phyloP scores from a whole-genome alignment of 2,329 filamentous ascomycete species.

The Incumbomyces delicatus region DNA sequence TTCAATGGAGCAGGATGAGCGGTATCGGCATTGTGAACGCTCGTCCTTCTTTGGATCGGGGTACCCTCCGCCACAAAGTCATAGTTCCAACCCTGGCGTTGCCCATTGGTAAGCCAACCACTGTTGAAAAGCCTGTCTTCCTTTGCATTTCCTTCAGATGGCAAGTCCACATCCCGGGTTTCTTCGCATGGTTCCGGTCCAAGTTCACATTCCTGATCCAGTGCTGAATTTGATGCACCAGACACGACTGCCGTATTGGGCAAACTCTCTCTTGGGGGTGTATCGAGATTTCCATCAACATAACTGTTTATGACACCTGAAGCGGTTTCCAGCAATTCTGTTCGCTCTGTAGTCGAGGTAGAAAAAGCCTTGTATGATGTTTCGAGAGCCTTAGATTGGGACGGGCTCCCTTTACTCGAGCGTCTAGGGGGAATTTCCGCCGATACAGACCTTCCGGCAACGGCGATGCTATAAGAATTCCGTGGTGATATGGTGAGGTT shows the following conservation, averaged over 20 bases:
- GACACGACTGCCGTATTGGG: neutral
- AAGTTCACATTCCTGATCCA: neutral
- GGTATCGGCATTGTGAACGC: neutral
- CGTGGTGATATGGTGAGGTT: constrained; percentile 4
- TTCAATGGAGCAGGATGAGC: neutral
- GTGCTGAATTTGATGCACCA: neutral
- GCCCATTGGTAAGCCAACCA: neutral
- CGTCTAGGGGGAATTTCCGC: neutral
- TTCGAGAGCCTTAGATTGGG: neutral
- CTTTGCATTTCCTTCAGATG: neutral
- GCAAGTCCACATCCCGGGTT: neutral
- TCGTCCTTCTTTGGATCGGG: neutral
- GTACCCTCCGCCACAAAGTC: neutral
- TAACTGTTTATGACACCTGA: neutral
- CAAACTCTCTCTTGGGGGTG: neutral
- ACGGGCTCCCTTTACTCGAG: neutral
- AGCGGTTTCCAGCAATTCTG: neutral
- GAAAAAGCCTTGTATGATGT: neutral
- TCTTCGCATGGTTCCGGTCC: neutral
- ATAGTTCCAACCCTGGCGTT: constrained; percentile 1
- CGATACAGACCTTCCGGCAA: constrained; percentile 16
- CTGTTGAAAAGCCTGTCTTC: neutral
- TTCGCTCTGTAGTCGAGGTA: neutral
- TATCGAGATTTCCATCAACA: neutral
- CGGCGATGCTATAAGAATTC: constrained; percentile 17